Conservation (phyloP, 2,329 filamentous ascomycete genomes). For the Hypoxylon sp. region DNA sequence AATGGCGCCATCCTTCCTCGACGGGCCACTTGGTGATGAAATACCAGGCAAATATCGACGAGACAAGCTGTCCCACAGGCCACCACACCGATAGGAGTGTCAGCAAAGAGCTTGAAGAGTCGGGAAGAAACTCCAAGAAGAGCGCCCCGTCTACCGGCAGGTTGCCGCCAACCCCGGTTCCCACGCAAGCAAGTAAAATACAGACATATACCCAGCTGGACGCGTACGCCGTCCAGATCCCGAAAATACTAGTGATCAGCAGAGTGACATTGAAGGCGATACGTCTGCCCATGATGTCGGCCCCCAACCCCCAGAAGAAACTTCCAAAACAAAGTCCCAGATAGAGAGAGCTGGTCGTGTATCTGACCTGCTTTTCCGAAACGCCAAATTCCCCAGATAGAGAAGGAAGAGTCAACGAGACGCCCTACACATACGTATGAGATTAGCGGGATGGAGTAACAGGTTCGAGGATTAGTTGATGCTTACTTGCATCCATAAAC, state of each 20-base stretch:
- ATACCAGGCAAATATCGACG: conserved; percentile 77
- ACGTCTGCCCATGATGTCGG: conserved; percentile 80
- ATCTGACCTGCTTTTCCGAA: conserved; percentile 74
- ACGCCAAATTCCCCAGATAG: conserved; percentile 78
- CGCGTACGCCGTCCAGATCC: conserved; percentile 72
- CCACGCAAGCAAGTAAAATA: conserved; percentile 66
- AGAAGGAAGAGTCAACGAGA: conserved; percentile 79
- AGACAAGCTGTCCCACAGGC: conserved; percentile 81
- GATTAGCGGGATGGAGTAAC: no score
- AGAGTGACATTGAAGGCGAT: conserved; percentile 84
- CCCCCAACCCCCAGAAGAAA: conserved; percentile 81
- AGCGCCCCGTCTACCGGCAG: conserved; percentile 81
- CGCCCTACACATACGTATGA: conserved; percentile 60
- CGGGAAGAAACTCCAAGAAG: conserved; percentile 85
- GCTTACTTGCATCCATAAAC: conserved; percentile 76
- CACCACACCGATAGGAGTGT: conserved; percentile 88
- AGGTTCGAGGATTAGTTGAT: no score
- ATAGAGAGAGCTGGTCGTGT: conserved; percentile 81
- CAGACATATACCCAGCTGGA: conserved; percentile 73
- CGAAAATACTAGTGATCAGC: conserved; percentile 77
- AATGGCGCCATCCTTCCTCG: conserved; percentile 79
- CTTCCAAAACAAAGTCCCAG: conserved; percentile 80
- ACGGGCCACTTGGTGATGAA: conserved; percentile 75
- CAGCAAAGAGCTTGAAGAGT: conserved; percentile 74
- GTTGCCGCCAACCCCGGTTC: conserved; percentile 78